Base-by-base conservation (phyloP, 1,284 basidiomycete species). In the Microbotryum saponariae region DNA sequence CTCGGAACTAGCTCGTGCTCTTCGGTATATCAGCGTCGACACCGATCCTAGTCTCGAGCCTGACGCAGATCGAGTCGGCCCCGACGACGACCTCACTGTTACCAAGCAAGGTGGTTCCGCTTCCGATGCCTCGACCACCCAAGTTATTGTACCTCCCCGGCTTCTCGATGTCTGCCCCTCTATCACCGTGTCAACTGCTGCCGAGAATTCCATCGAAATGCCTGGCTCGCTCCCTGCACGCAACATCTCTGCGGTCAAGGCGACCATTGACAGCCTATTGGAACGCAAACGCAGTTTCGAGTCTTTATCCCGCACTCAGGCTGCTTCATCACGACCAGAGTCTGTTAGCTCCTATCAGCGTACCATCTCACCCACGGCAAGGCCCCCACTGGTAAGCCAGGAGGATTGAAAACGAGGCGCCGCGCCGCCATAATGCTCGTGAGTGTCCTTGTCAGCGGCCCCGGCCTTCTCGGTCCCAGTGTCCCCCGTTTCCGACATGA, bases 1-100 rank as follows among this genome's bases (percentile, higher is more conserved):
- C 0, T 85, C 89, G 27, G 94, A 98, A 74, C 82, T 98, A 68
- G 88, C 91, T 51, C 75, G 79, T 18, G 91, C 91, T 9, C 78
- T 97, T 45, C 74, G 78, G 56, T 72, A 73, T n/a, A 70, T 81
- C 8, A 74, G 76, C 63, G 65, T 78, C 37, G 71, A 70, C 20
- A 61, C 62, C 16, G 88, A 83, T 62, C 74, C 73, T 46, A 76
- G 76, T 14, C 68, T 63, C 4, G 76, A 77, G 16, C 46, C 14
- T 16, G 10, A 10, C 44, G 45, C 20, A 7, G 49, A 18, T 5
- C 31, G 31, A 31, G 54, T 42, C 27, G 56, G 52, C 27, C 25
- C 3, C 6, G 27, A 42, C 25, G 29, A 46, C 10, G 37, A 20
- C 18, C 45, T 44, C 23, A 21, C 23, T 44, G 23, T 42, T 29